These are phyloP conservation scores for Cyberlindnera samutprakarnensis DNA, from an alignment of 805 yeast genomes.

Conservation along the genomic window DNA sequence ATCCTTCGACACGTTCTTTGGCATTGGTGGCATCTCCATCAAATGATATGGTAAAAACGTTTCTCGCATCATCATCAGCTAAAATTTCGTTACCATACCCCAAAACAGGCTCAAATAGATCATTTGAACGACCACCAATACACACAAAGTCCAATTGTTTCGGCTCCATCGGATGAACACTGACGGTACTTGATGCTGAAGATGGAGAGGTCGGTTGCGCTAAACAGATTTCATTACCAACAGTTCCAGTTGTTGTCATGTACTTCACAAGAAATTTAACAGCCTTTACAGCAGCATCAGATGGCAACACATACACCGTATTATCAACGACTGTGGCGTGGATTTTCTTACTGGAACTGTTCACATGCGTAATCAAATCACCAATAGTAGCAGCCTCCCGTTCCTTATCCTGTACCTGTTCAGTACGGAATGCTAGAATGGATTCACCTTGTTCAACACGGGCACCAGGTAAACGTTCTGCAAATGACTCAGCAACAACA, in stretches of 20 bases:
- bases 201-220: conserved; percentile 20
- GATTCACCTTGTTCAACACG: conserved; percentile 68
- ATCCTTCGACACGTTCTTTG: conserved; percentile 55
- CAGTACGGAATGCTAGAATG: conserved; percentile 69
- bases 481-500: conserved; percentile 48
- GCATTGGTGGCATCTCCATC: conserved; percentile 47
- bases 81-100: conserved; percentile 40
- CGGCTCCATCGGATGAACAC: not conserved
- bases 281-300: conserved; percentile 49
- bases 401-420: conserved; percentile 53
- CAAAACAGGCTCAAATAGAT: conserved; percentile 63
- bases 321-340: conserved; percentile 73
- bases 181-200: not conserved
- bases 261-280: conserved; percentile 42
- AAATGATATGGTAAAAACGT: conserved; percentile 54
- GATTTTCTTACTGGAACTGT: conserved; percentile 51
- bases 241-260: conserved; percentile 20
- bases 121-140: conserved; percentile 58
- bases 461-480: conserved; percentile 77
- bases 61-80: conserved; percentile 26
- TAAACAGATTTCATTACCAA: conserved; percentile 20
- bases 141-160: conserved; percentile 35
- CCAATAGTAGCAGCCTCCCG: conserved; percentile 68
- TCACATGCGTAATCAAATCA: conserved; percentile 77
- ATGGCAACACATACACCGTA: conserved; percentile 65